phyloP scores from a whole-genome alignment of 192 early-diverging fungal genomes.

The Rhizoclosmatium sp. region DNA sequence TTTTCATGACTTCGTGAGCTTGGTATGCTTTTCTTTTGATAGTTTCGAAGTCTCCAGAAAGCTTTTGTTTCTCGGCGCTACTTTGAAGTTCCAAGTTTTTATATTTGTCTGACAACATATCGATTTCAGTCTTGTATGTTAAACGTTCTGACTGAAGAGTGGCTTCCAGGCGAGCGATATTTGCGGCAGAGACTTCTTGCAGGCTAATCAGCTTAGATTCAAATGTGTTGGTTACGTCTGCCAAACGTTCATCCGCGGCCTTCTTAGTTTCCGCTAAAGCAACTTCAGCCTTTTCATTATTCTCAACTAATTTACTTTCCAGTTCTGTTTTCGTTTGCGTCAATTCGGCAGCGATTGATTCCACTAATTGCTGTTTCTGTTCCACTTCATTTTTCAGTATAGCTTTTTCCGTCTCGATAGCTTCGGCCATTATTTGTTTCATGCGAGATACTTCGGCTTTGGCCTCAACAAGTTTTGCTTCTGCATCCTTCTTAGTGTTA shows the following conservation, averaged over 20 bases:
- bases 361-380: background rate
- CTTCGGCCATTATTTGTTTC: constrained; percentile 18
- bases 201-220: background rate
- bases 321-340: constrained; percentile 3
- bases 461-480: background rate
- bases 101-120: background rate
- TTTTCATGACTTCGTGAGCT: constrained; percentile 40
- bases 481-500: background rate
- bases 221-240: background rate
- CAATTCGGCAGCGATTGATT: background rate
- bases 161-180: constrained; percentile 22
- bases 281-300: constrained; percentile 6
- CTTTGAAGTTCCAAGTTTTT: constrained; percentile 33
- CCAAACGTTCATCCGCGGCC: constrained; percentile 18
- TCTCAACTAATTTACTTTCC: background rate
- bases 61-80: constrained; percentile 35
- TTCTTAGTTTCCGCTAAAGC: background rate
- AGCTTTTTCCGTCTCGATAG: constrained; percentile 1
- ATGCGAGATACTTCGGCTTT: constrained; percentile 30
- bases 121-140: constrained; percentile 14
- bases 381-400: background rate
- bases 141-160: constrained; percentile 4
- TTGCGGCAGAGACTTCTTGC: constrained; percentile 25
- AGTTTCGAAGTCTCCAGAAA: constrained; percentile 40
- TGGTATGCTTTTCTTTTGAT: constrained; percentile 34